Evolutionary conservation across 352 stramenopile genomes (phyloP), one percentile per base, ranked within the genome.

Genomic region (Phytophthora agathidicida): DNA sequence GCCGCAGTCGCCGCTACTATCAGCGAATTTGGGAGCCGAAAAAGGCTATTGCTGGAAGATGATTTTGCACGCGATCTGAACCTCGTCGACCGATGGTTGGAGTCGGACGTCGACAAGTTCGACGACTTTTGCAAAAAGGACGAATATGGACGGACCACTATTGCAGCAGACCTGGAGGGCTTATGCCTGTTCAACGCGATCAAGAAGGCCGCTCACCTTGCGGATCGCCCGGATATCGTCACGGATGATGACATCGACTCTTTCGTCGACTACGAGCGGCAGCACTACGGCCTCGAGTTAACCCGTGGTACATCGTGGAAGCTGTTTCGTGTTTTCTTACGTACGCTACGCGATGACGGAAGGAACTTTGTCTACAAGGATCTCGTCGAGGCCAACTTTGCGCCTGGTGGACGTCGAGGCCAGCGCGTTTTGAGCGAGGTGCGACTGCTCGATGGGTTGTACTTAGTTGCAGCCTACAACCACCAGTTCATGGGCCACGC

Each of bases 221-320:
- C 13, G 26, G 43, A 36, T 2, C 44, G 43, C 19, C 35, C 44
- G 4, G 35, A 46, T 16, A 49, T 63, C 8, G 20, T 44, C 2
- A 56, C 14, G 1, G 14, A 54, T 1, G 14, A 35, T 1, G 35
- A 45, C n/a, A 44, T 63, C 5, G 53, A 47, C 8, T 24, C 37
- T 3, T 63, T 63, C n/a, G 53, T 50, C 3, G 7, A 1, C 2
- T 35, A 63, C 19, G 24, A 55, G 22, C 23, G 23, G 3, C 13
- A 14, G 13, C 9, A 17, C 22, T n/a, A 32, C 38, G 22, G 28
- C 14, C 17, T n/a, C 0, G 43, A 62, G 7, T 2, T 62, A 5
- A 51, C 36, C 8, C 20, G 41, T 6, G 54, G 44, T 2, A 47
- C 37, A 13, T 35, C 16, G 5, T 57, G 44, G 30, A 56, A 54